A percentile compares a stretch with the other conserved stretches of the same genome.
Evolutionary conservation across 768 basidiomycete genomes (phyloP).

Genomic region (Plicaturopsis crispa): DNA sequence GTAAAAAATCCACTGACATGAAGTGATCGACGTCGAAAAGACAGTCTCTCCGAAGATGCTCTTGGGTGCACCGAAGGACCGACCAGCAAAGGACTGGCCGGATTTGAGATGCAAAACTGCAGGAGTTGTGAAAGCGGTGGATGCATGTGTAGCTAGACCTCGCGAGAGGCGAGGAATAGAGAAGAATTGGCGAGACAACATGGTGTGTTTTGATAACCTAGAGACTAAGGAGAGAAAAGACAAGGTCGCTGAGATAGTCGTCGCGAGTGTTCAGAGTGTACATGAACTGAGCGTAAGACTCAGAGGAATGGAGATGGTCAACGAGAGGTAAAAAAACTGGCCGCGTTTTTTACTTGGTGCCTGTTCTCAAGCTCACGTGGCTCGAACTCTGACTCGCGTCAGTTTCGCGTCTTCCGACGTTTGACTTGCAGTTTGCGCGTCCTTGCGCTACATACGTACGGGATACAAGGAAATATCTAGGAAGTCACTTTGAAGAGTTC

Average conservation of each 20-base stretch:
- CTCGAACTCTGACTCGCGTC: too few relatives aligned
- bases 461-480: too few relatives aligned
- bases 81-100: constrained; percentile 87
- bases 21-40: constrained; percentile 98
- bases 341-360: too few relatives aligned
- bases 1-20: constrained; percentile 50
- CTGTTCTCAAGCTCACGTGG: too few relatives aligned
- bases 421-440: too few relatives aligned
- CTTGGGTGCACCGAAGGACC: constrained; percentile 81
- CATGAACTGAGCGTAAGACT: constrained; percentile 13
- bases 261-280: constrained; percentile 85
- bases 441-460: too few relatives aligned
- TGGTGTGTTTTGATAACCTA: constrained; percentile 28
- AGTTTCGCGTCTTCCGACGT: too few relatives aligned
- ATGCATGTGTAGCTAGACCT: constrained; percentile 62
- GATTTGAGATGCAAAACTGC: constrained; percentile 89
- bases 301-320: background rate
- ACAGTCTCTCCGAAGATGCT: constrained; percentile 96
- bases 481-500: too few relatives aligned
- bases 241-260: constrained; percentile 90
- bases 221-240: constrained; percentile 61
- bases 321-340: too few relatives aligned
- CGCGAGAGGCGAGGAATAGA: constrained; percentile 44
- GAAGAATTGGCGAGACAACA: constrained; percentile 51
- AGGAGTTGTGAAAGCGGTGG: constrained; percentile 40